Base-by-base conservation (phyloP, 2,329 filamentous ascomycete genomes). In the Fusarium haematococcum region DNA sequence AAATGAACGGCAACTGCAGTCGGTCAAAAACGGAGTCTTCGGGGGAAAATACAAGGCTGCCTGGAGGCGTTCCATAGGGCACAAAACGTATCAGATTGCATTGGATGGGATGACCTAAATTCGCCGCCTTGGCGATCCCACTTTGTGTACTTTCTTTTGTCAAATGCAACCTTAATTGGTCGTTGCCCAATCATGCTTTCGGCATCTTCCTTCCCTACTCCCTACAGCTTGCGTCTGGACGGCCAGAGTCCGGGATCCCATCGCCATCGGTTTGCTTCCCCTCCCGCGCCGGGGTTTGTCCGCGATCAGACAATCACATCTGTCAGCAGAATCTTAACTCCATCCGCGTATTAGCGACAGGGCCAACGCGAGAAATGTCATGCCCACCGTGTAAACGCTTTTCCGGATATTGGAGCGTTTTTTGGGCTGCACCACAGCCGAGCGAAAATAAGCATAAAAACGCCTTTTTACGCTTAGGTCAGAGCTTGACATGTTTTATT, bases 391-490 rank as follows among this genome's bases (percentile, higher is more conserved):
- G 18, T 54, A 54, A 54, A 54, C 5, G 25, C 27, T 32, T 32
- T 54, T 32, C 48, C 48, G 48, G 48, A 54, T 54, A 32, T 54
- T 14, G 18, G 27, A 32, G 27, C 11, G 8, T 32, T 20, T 32
- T 54, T 32, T 32, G 6, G n/a, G 27, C 1, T 9, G 11, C 27
- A 32, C 18, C 27, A 54, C 18, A 32, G 16, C 48, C 48, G 48
- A 32, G 70, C 30, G 8, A 39, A 16, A 74, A 68, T 73, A 73
- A 74, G 70, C 70, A 74, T 73, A 73, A 73, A 67, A 73, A 43
- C 54, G 63, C 48, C 70, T 68, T 54, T 52, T 73, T 43, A 61
- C 27, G 48, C 48, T 27, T 20, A 54, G 27, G 9, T n/a, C 27
- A 30, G 48, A 48, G 23, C n/a, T 54, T 32, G 27, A 54, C 48